Conservation (phyloP, 768 basidiomycete species). For the Tricholoma bakamatsutake region DNA sequence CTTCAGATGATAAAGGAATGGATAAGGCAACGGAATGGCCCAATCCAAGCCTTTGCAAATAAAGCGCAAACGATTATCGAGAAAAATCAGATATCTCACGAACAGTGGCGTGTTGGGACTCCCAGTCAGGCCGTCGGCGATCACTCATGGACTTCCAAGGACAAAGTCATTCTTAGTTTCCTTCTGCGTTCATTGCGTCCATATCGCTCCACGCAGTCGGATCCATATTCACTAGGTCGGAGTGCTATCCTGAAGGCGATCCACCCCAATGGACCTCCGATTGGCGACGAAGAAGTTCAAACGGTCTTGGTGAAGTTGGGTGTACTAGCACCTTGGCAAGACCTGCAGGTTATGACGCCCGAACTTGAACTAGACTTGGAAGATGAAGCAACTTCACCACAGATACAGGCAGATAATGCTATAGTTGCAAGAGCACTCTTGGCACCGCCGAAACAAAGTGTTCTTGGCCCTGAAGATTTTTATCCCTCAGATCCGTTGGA, state of each 20-base stretch:
- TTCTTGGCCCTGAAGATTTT: conserved; percentile 59
- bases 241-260: conserved; percentile 56
- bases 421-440: conserved; percentile 24
- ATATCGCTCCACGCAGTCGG: conserved; percentile 43
- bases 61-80: conserved; percentile 44
- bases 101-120: conserved; percentile 24
- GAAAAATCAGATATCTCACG: conserved; percentile 22
- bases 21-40: conserved; percentile 33
- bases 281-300: conserved; percentile 33
- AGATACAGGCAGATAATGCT: conserved; percentile 19
- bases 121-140: conserved; percentile 23
- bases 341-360: conserved; percentile 39
- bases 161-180: conserved; percentile 54
- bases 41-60: conserved; percentile 41
- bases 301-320: conserved; percentile 65
- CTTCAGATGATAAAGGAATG: conserved; percentile 44
- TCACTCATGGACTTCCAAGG: conserved; percentile 44
- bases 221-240: conserved; percentile 53
- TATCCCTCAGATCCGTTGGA: conserved; percentile 60
- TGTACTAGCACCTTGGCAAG: conserved; percentile 77
- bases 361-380: conserved; percentile 30
- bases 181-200: conserved; percentile 48
- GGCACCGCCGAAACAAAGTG: conserved; percentile 18
- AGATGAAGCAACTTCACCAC: conserved; percentile 22
- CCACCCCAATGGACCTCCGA: conserved; percentile 26